Evolutionary conservation across 2,329 filamentous ascomycete genomes (phyloP).

Genomic region (Monilinia aucupariae): DNA sequence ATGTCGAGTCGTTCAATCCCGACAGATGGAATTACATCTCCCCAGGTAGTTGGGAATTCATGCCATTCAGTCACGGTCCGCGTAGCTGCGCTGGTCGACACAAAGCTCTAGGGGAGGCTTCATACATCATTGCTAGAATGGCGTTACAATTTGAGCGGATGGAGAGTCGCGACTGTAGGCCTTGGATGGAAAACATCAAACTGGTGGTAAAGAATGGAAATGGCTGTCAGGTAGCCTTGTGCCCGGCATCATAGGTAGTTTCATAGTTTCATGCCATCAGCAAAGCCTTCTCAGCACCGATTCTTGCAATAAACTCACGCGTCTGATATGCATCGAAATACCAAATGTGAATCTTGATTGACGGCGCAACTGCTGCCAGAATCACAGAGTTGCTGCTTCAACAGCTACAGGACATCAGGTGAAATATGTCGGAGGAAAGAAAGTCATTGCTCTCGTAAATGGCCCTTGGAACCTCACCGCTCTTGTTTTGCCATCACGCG

Average conservation of each 20-base stretch:
- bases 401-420: no score
- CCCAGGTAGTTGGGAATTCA: conserved; percentile 60
- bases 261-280: neutral
- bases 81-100: conserved; percentile 59
- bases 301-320: neutral
- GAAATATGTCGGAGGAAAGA: no score
- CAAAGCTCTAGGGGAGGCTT: conserved; percentile 20
- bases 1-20: conserved; percentile 64
- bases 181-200: conserved; percentile 14
- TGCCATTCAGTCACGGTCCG: conserved; percentile 66
- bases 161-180: conserved; percentile 13
- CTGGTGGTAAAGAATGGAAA: conserved; percentile 14
- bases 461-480: no score
- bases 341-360: fast-evolving
- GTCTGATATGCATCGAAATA: neutral
- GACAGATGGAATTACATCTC: conserved; percentile 60
- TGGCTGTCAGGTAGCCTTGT: conserved; percentile 12
- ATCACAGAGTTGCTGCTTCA: no score
- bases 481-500: no score
- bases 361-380: no score
- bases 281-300: neutral
- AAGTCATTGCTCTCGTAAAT: no score
- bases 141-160: conserved; percentile 17
- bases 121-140: conserved; percentile 20
- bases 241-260: neutral